Percentiles rank a stretch among this genome's conserved stretches.
These are phyloP conservation scores for Colletotrichum lini DNA, from an alignment of 2,329 filamentous ascomycete species.

Conservation along the genomic window DNA sequence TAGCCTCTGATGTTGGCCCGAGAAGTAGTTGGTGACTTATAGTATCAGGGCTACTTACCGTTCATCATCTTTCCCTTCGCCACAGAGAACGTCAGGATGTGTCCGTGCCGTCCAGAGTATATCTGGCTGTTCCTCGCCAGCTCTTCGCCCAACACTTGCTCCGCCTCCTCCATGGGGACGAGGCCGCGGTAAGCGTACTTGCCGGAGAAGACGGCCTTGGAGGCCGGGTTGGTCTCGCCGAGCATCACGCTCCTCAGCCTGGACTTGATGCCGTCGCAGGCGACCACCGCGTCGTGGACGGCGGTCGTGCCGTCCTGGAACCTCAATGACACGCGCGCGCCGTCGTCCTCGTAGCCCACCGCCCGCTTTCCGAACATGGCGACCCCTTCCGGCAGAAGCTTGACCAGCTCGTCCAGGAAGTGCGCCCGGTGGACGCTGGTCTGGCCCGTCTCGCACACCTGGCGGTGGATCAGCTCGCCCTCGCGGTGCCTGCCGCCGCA, in stretches of 20 bases:
- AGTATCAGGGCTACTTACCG: conserved; percentile 9
- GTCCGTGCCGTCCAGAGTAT: conserved; percentile 67
- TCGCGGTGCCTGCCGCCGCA: conserved; percentile 31
- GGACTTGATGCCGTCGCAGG: conserved; percentile 73
- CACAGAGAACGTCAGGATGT: conserved; percentile 72
- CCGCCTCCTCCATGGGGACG: conserved; percentile 65
- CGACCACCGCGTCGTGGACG: conserved; percentile 60
- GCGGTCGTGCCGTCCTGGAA: conserved; percentile 58
- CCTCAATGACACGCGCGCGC: conserved; percentile 46
- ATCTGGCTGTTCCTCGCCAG: conserved; percentile 60
- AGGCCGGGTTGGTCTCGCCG: conserved; percentile 55
- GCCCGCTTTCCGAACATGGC: conserved; percentile 50
- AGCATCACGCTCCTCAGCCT: conserved; percentile 64
- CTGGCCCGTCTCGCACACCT: conserved; percentile 29
- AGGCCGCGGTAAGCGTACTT: conserved; percentile 71
- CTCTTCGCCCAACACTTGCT: conserved; percentile 60
- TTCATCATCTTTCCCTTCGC: conserved; percentile 69
- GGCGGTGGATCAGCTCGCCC: conserved; percentile 30
- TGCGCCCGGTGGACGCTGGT: conserved; percentile 31
- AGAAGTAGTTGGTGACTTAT: too few species aligned
- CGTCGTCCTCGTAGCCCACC: conserved; percentile 38
- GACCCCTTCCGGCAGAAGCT: conserved; percentile 51
- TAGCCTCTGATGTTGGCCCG: background rate
- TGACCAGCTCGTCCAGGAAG: conserved; percentile 55
- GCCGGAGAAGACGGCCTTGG: conserved; percentile 61